Evolutionary conservation across 371 early-diverging fungal species (phyloP).

Genomic region (Neoconidiobolus thromboides): DNA sequence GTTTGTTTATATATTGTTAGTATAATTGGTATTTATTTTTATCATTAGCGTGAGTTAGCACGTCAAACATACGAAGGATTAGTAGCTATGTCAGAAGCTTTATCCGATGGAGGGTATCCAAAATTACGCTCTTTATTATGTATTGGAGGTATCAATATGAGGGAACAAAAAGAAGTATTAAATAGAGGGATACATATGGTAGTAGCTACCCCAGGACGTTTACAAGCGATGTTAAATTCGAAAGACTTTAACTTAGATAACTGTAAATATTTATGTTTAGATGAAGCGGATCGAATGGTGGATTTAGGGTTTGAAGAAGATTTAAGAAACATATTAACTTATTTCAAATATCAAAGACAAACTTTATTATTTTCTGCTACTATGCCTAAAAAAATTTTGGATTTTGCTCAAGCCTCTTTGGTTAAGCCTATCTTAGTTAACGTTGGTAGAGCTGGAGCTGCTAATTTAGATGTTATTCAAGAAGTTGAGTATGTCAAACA

Average conservation of each 20-base stretch:
- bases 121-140: conserved; percentile 56
- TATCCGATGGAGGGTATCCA: conserved; percentile 47
- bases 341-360: conserved; percentile 79
- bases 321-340: conserved; percentile 81
- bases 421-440: conserved; percentile 89
- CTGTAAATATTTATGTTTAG: conserved; percentile 79
- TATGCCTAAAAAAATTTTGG: conserved; percentile 95
- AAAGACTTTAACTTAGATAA: conserved; percentile 60
- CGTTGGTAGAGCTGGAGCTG: conserved; percentile 95
- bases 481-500: conserved; percentile 94
- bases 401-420: conserved; percentile 76
- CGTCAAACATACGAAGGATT: conserved; percentile 66
- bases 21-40: not conserved
- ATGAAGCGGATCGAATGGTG: conserved; percentile 97
- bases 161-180: conserved; percentile 55
- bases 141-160: conserved; percentile 91
- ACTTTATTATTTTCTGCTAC: conserved; percentile 89
- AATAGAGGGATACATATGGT: conserved; percentile 45
- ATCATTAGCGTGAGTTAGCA: conserved; percentile 53
- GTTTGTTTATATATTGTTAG: conserved; percentile 8
- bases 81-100: conserved; percentile 33
- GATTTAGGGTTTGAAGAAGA: conserved; percentile 96
- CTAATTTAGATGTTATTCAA: conserved; percentile 94
- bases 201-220: conserved; percentile 92
- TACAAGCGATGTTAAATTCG: conserved; percentile 68